Evolutionary conservation across 2,329 filamentous ascomycete genomes (phyloP).

Genomic region (Fusarium domesticum): DNA sequence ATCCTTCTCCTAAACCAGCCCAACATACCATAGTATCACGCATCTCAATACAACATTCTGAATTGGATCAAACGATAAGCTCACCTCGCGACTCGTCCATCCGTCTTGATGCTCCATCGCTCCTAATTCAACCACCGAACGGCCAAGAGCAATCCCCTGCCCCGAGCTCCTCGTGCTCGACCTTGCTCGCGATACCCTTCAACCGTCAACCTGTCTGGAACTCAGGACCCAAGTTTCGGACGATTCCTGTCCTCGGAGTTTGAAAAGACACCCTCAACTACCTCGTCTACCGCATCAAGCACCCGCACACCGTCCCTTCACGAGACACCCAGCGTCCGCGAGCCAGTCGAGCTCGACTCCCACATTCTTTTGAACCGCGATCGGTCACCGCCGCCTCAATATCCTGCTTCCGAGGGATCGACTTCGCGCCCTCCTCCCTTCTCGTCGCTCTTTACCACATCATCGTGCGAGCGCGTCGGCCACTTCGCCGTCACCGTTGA

Average conservation of each 20-base stretch:
- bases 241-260: constrained; percentile 37
- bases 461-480: constrained; percentile 31
- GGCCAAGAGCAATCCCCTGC: too few species aligned
- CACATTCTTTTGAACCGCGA: constrained; percentile 33
- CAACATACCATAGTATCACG: constrained; percentile 5
- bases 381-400: constrained; percentile 57
- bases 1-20: not conserved
- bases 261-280: constrained; percentile 31
- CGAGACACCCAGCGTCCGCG: constrained; percentile 21
- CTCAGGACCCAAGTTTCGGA: constrained; percentile 34
- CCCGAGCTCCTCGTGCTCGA: constrained; percentile 15
- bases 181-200: constrained; percentile 15
- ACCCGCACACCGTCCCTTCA: constrained; percentile 27
- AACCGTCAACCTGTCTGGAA: constrained; percentile 40
- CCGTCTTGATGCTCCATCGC: constrained; percentile 3
- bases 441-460: constrained; percentile 55
- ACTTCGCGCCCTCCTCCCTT: constrained; percentile 56
- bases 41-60: constrained; percentile 19
- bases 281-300: constrained; percentile 26
- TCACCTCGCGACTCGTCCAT: constrained; percentile 5
- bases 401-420: constrained; percentile 55
- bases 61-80: constrained; percentile 10
- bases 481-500: constrained; percentile 33
- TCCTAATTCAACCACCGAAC: constrained; percentile 1
- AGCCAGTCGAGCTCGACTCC: constrained; percentile 22